A percentile compares a stretch with the other conserved stretches of the same genome.
These are phyloP conservation scores for Alternaria sp. DNA, from an alignment of 2,329 filamentous ascomycete species.

Conservation along the genomic window DNA sequence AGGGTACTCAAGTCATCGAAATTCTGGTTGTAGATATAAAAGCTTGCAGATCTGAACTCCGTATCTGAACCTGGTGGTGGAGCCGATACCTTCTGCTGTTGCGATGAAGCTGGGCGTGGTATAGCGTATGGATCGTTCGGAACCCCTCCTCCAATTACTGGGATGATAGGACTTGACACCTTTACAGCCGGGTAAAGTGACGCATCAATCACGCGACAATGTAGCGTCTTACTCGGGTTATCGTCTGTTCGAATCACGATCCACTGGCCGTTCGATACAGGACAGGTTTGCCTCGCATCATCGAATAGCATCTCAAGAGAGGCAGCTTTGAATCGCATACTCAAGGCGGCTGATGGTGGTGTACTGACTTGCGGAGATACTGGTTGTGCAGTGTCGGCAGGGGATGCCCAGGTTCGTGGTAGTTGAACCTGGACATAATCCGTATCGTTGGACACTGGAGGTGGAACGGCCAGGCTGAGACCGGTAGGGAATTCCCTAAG, in stretches of 20 bases:
- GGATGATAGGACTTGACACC: slow-evolving; percentile 36
- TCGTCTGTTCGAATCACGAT: slow-evolving; percentile 51
- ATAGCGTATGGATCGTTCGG: slow-evolving; percentile 1
- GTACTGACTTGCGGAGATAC: background rate
- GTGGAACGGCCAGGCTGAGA: slow-evolving; percentile 64
- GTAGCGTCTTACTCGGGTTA: slow-evolving; percentile 41
- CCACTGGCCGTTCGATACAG: slow-evolving; percentile 63
- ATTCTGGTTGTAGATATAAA: slow-evolving; percentile 62
- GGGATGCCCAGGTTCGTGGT: background rate
- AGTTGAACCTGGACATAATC: slow-evolving; percentile 20
- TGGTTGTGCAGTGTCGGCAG: background rate
- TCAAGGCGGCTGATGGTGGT: slow-evolving; percentile 6
- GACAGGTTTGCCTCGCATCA: slow-evolving; percentile 35
- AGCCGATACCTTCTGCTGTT: background rate
- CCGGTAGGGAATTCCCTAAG: slow-evolving; percentile 67
- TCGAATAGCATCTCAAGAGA: slow-evolving; percentile 57
- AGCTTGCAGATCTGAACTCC: slow-evolving; percentile 45
- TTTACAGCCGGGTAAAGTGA: slow-evolving; percentile 56
- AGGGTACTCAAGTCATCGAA: slow-evolving; percentile 63
- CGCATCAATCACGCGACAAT: slow-evolving; percentile 62
- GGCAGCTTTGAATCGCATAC: slow-evolving; percentile 45
- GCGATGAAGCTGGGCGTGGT: background rate
- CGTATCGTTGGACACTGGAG: slow-evolving; percentile 27
- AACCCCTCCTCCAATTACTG: slow-evolving; percentile 10
- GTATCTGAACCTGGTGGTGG: slow-evolving; percentile 8